A percentile compares a stretch with the other conserved stretches of the same genome.
Conservation (phyloP, 73 alveolate genomes). For the Stentor coeruleus region DNA sequence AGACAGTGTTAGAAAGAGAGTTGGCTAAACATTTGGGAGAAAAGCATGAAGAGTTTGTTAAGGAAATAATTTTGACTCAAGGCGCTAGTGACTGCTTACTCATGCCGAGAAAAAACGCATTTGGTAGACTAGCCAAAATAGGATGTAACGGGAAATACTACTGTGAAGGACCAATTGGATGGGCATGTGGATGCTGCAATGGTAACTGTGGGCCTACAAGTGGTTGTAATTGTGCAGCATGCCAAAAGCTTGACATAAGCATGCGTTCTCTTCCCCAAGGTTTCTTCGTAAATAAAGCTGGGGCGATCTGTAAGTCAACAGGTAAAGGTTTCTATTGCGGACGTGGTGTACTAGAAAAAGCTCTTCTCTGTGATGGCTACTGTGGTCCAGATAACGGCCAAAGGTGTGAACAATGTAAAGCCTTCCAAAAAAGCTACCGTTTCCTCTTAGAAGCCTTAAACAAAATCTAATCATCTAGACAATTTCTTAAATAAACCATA, state of each 20-base stretch:
- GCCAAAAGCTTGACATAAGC: constrained; percentile 39
- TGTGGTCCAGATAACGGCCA: constrained; percentile 62
- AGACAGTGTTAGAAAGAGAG: too few species aligned
- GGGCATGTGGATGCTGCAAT: constrained; percentile 45
- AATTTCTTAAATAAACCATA: too few species aligned
- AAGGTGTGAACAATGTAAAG: constrained; percentile 36
- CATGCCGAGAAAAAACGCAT: too few species aligned
- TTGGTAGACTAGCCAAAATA: constrained; percentile 35
- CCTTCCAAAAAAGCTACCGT: too few species aligned
- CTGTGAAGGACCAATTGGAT: constrained; percentile 43
- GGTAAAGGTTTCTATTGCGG: constrained; percentile 47
- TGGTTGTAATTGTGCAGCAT: constrained; percentile 48
- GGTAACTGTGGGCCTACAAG: constrained; percentile 45
- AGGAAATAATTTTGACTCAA: background rate
- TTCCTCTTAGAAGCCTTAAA: too few species aligned
- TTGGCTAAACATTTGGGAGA: too few species aligned
- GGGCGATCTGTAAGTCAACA: constrained; percentile 30
- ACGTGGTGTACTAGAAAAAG: constrained; percentile 21
- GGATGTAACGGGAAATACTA: constrained; percentile 45
- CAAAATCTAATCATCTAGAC: too few species aligned
- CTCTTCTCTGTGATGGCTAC: constrained; percentile 46
- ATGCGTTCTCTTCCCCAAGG: constrained; percentile 38
- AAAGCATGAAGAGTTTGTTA: constrained; percentile 5
- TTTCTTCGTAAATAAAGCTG: constrained; percentile 44
- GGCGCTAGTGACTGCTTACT: constrained; percentile 3